Conservation (phyloP, 352 stramenopile species). For the Pythium apleroticum region DNA sequence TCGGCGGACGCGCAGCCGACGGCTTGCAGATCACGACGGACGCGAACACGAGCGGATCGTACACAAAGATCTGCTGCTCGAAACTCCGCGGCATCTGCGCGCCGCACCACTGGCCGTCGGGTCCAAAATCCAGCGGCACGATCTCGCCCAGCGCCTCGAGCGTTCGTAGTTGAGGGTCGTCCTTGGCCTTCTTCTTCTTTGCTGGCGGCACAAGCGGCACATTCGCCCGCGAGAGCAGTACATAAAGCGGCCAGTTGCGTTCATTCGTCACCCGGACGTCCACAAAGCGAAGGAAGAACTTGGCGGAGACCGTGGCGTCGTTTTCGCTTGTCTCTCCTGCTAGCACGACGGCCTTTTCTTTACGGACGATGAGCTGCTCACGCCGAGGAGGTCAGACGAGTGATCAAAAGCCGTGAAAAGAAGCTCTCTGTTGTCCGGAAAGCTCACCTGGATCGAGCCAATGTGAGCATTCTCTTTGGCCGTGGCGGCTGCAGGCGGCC, state of each 20-base stretch:
- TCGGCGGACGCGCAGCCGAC: conserved; percentile 53
- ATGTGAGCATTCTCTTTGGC: background rate
- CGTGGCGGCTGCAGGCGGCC: no score
- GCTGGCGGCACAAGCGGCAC: conserved; percentile 4
- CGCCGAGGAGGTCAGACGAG: background rate
- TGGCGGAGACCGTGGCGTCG: conserved; percentile 2
- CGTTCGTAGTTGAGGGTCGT: conserved; percentile 33
- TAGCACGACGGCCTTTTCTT: background rate
- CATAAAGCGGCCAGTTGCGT: conserved; percentile 52
- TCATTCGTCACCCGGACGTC: conserved; percentile 58
- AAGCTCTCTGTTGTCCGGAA: background rate
- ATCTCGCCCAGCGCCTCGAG: conserved; percentile 46
- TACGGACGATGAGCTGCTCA: conserved; percentile 21
- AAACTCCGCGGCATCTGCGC: conserved; percentile 46
- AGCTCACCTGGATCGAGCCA: background rate
- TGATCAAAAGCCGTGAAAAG: no score
- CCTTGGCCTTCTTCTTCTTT: conserved; percentile 11
- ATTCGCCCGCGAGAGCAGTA: conserved; percentile 46
- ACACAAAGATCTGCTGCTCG: conserved; percentile 56
- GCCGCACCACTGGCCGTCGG: conserved; percentile 62
- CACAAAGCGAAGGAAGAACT: conserved; percentile 57
- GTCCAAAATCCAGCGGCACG: conserved; percentile 55
- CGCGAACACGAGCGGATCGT: conserved; percentile 50
- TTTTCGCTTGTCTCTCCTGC: background rate
- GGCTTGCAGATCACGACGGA: conserved; percentile 65